Evolutionary conservation across 1,139 yeast species (phyloP), one percentile per base, ranked within the genome.

Genomic region (Pichia cactophila): DNA sequence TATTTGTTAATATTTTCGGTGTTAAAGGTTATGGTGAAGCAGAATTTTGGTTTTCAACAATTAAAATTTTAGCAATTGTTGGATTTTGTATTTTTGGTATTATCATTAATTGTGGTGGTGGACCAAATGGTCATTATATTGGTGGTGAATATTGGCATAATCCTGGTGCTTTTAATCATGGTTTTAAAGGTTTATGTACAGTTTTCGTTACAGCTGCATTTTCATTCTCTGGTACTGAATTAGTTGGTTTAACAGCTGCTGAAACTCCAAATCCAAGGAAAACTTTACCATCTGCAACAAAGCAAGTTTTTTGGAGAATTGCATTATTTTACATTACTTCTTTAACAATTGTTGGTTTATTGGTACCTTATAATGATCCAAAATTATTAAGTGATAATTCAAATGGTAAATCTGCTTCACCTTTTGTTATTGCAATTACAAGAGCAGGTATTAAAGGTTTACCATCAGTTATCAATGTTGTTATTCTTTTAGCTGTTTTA

Each of bases 181-280:
- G 69, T 48, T 85, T 77, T 70, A 86, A 86, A 64, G 96, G 96
- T 51, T 78, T 86, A 29, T 77, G 86, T 58, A 70, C 83, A 11
- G 83, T 83, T 20, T 83, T 88, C 59, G 86, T 87, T 46, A 77
- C 81, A 23, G 90, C 95, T 14, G 92, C 95, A 3, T 88, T 86
- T 65, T 80, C 95, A 12, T 83, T 85, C 60, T 87, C 88, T 48
- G 90, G 90, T 56, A 78, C 83, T 49, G 94, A 86, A 67, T 72
- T 83, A 62, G 84, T 83, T 46, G 90, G 90, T 45, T 70, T 87
- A 54, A 86, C 92, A 5, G 86, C 94, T 16, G 86, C 90, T 14
- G 95, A 86, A 67, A 78, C 92, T 37, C 72, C 71, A 37, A 80
- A 83, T 61, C 94, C 94, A 43, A 71, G 82, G 61, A 73, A 71